Conservation (phyloP, 1,139 yeast genomes). For the Yamadazyma sp. region DNA sequence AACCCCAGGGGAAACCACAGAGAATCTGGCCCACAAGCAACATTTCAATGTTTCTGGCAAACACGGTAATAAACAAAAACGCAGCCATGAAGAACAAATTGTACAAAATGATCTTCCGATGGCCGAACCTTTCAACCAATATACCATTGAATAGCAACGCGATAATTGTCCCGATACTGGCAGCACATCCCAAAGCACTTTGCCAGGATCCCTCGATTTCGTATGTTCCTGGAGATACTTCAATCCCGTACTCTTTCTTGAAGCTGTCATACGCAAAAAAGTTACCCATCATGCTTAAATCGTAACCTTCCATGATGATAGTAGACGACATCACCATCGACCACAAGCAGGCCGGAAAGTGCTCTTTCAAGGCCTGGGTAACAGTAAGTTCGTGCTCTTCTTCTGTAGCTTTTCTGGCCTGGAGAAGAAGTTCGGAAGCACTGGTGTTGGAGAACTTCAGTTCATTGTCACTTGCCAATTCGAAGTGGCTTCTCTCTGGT, state of each 20-base stretch:
- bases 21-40: conserved; percentile 45
- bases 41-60: conserved; percentile 34
- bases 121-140: conserved; percentile 39
- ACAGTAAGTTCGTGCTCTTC: conserved; percentile 19
- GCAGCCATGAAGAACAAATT: conserved; percentile 27
- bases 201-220: conserved; percentile 46
- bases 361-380: conserved; percentile 15
- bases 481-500: conserved; percentile 7
- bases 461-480: conserved; percentile 5
- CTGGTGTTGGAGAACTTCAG: conserved; percentile 4
- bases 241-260: conserved; percentile 35
- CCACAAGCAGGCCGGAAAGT: conserved; percentile 45
- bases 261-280: conserved; percentile 46
- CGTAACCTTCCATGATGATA: conserved; percentile 52
- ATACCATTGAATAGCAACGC: conserved; percentile 39
- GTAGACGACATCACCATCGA: conserved; percentile 40
- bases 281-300: conserved; percentile 34
- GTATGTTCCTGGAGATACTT: conserved; percentile 27
- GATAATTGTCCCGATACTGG: conserved; percentile 34
- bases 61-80: conserved; percentile 42
- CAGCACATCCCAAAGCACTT: conserved; percentile 37
- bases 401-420: conserved; percentile 19
- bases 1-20: conserved; percentile 47
- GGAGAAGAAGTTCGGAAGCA: conserved; percentile 5
- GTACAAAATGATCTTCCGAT: conserved; percentile 33